Base-by-base conservation (phyloP, 495 filamentous ascomycete species). In the Physcia stellaris region DNA sequence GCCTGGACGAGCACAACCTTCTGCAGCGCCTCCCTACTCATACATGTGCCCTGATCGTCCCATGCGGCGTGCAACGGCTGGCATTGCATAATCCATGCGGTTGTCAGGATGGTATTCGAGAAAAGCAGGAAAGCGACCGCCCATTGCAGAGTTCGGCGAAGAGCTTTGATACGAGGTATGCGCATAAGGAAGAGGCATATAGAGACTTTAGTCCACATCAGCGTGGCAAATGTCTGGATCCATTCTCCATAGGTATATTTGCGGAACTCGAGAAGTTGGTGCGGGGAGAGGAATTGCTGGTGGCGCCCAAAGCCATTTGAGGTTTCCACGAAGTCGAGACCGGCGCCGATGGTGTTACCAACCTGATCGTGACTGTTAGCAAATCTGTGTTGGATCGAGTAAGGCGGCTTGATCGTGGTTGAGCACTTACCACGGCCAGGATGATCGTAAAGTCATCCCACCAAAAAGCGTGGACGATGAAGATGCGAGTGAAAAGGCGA, bases 181-280 rank as follows among this genome's bases (percentile, higher is more conserved):
- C 48, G 48, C 30, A 51, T 40, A 10, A 51, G 28, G 31, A 51
- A 48, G 15, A 51, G 48, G 27, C 48, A 48, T 18, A 48, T 51
- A 15, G 48, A 48, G 10, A 48, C 35, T 22, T 48, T 51, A 15
- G 48, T 48, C 48, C 45, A 51, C 45, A 51, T 48, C 16, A 51
- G 41, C 4, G 45, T 51, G 11, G 41, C 45, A 26, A 51, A 48
- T 6, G 48, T 51, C 27, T 51, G 45, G 17, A 51, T 37, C 48
- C 45, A 51, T 42, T 51, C 48, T 13, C 48, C 48, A 6, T 40
- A 51, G 7, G 48, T 51, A 27, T 45, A 48, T 24, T 51, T 51
- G 19, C 31, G 32, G 23, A 48, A 51, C 19, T 47, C 37, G 16
- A 38, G 44, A 4, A 47, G 19, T 1, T 51, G 4, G 20, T 43